phyloP scores from a whole-genome alignment of 164 flowering plant genomes.

The Buxus sempervirens region DNA sequence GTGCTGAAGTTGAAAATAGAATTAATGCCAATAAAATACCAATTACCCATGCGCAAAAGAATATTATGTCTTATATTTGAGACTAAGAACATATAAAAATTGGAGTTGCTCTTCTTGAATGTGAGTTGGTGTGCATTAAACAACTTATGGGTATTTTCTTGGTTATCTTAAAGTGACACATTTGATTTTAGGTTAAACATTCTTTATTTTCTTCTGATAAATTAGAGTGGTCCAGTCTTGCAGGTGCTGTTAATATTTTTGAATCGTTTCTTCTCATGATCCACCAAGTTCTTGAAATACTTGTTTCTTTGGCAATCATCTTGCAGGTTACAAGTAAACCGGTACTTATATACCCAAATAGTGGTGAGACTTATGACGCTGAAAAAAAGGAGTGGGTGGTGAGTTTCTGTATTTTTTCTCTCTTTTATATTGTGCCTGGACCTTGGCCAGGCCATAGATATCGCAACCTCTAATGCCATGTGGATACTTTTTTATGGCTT shows the following conservation, averaged over 20 bases:
- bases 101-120: not conserved
- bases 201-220: too few species aligned
- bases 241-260: not conserved
- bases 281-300: not conserved
- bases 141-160: not conserved
- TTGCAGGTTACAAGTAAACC: constrained; percentile 77
- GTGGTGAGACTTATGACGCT: constrained; percentile 85
- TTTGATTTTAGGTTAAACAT: too few species aligned
- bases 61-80: too few species aligned
- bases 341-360: constrained; percentile 80
- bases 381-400: constrained; percentile 78
- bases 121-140: not conserved
- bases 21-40: too few species aligned
- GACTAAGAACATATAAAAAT: not conserved
- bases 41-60: too few species aligned
- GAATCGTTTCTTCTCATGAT: not conserved
- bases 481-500: not conserved
- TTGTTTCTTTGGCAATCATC: not conserved
- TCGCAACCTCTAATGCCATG: not conserved
- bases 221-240: too few species aligned
- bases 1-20: too few species aligned
- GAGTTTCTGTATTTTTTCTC: constrained; percentile 22
- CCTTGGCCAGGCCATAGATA: too few species aligned
- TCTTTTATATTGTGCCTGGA: not conserved
- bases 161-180: not conserved